These are phyloP conservation scores for Plasmodium sp. DNA, from an alignment of 169 alveolate genomes.

Conservation along the genomic window DNA sequence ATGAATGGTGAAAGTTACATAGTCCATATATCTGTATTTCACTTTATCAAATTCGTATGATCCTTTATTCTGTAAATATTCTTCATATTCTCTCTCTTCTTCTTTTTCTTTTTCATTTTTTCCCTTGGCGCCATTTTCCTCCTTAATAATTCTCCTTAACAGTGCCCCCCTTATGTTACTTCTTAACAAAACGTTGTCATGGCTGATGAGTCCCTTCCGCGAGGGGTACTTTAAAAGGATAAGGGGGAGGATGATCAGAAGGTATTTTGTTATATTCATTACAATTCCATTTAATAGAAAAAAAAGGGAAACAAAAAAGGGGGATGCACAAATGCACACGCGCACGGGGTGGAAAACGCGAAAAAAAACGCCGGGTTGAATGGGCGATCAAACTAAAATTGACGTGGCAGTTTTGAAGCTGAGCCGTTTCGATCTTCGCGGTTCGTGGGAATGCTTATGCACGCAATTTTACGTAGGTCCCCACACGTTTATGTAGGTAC, in stretches of 20 bases:
- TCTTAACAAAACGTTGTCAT: not conserved
- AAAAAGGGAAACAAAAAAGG: slow-evolving; percentile 4
- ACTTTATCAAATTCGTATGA: slow-evolving; percentile 61
- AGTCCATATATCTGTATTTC: slow-evolving; percentile 46
- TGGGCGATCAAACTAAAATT: not conserved
- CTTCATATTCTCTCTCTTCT: slow-evolving; percentile 24
- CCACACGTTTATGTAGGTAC: not conserved
- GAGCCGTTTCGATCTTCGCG: not conserved
- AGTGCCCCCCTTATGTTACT: not conserved
- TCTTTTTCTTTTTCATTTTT: not conserved
- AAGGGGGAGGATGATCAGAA: slow-evolving; percentile 19
- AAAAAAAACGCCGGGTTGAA: not conserved
- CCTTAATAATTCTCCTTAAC: slow-evolving; percentile 5
- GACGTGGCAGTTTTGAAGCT: not conserved
- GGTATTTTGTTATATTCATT: slow-evolving; percentile 49
- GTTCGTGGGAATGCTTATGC: not conserved
- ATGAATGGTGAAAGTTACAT: slow-evolving; percentile 41
- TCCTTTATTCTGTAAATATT: slow-evolving; percentile 22
- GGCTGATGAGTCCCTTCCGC: not conserved
- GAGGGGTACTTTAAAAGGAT: slow-evolving; percentile 4
- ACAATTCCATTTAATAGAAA: slow-evolving; percentile 61
- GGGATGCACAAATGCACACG: not conserved
- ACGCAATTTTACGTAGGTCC: not conserved
- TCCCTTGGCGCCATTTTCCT: not conserved
- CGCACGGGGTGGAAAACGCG: not conserved